Percentiles rank a stretch among this genome's conserved stretches.
These are phyloP conservation scores for Tylopilus sp. DNA, from an alignment of 1,284 basidiomycete genomes.

Conservation along the genomic window DNA sequence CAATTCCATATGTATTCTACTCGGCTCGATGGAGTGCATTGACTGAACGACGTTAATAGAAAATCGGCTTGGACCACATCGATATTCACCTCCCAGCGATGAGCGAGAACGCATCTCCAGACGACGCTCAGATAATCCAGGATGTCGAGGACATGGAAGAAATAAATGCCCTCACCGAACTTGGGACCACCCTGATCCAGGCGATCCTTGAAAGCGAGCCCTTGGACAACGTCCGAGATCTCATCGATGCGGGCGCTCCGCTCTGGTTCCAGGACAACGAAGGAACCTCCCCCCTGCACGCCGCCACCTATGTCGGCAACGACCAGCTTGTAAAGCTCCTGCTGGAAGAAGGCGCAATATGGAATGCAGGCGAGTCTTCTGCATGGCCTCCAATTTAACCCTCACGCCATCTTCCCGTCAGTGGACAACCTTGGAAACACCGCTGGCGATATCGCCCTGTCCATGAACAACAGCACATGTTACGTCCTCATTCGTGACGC, in stretches of 20 bases:
- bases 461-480: conserved; percentile 70
- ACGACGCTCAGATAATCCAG: conserved; percentile 14
- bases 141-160: conserved; percentile 35
- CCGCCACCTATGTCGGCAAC: conserved; percentile 77
- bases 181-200: conserved; percentile 57
- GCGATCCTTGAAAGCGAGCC: conserved; percentile 54
- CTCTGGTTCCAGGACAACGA: conserved; percentile 89
- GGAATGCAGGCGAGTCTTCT: conserved; percentile 73
- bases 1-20: conserved; percentile 11
- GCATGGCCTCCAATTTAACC: background rate
- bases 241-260: conserved; percentile 75
- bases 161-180: conserved; percentile 43
- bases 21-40: background rate
- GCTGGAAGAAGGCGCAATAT: conserved; percentile 81
- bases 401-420: conserved; percentile 27
- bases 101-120: no score
- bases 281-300: conserved; percentile 84
- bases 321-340: conserved; percentile 60
- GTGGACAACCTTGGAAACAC: conserved; percentile 79
- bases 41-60: background rate
- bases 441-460: conserved; percentile 85
- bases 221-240: conserved; percentile 44
- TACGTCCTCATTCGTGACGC: conserved; percentile 82
- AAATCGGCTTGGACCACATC: background rate
- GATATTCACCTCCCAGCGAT: no score